Percentiles rank a stretch among this genome's conserved stretches.
Conservation (phyloP, 2,329 filamentous ascomycete species). For the Ophiostoma himal-ulmi region DNA sequence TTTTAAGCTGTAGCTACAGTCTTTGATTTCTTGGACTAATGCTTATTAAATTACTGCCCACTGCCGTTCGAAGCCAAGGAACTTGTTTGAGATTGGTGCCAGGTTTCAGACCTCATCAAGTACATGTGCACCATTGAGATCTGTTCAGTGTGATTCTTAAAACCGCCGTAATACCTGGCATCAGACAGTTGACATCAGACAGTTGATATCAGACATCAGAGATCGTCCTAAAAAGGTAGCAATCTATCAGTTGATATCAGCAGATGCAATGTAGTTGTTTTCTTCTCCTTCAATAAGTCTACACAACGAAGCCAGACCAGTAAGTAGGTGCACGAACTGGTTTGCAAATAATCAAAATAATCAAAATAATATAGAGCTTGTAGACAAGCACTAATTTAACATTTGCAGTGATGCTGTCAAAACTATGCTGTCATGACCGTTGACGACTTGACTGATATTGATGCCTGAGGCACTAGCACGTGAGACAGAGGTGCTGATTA, state of each 20-base stretch:
- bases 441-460: neutral
- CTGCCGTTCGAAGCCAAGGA: neutral
- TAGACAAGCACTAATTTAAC: neutral
- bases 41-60: neutral
- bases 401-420: too few relatives aligned
- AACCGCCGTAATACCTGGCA: neutral
- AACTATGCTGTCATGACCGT: neutral
- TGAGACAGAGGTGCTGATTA: neutral
- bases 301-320: neutral
- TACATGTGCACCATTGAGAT: neutral
- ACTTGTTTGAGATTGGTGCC: neutral
- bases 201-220: neutral
- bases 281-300: neutral
- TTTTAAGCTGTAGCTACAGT: neutral
- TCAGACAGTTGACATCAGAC: neutral
- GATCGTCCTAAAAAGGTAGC: too few relatives aligned
- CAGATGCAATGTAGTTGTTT: neutral
- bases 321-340: neutral
- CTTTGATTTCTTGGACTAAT: neutral
- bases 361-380: neutral
- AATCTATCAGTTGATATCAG: too few relatives aligned
- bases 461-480: neutral
- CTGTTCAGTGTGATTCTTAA: neutral
- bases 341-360: neutral
- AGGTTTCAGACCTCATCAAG: neutral